These are phyloP conservation scores for Lophiotrema nucula DNA, from an alignment of 495 filamentous ascomycete genomes.

Conservation along the genomic window DNA sequence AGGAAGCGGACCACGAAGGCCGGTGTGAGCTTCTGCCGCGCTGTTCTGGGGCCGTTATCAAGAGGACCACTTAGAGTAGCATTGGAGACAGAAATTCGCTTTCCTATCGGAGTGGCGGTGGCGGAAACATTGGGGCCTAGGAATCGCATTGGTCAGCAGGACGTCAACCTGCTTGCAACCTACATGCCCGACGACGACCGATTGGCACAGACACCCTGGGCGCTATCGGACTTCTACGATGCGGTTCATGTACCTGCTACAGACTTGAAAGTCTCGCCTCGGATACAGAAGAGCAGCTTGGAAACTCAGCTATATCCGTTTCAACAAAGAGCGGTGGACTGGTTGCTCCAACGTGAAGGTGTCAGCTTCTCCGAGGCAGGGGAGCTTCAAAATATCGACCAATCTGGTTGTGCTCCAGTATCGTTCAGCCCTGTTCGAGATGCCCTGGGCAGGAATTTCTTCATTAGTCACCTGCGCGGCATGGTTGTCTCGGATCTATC, in stretches of 20 bases:
- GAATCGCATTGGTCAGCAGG: not conserved
- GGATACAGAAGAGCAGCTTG: constrained; percentile 46
- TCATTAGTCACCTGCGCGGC: constrained; percentile 64
- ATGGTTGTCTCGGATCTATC: constrained; percentile 55
- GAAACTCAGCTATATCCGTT: constrained; percentile 65
- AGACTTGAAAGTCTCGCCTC: constrained; percentile 41
- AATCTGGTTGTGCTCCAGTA: not conserved
- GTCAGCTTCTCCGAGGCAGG: constrained; percentile 37
- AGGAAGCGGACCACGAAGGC: not conserved
- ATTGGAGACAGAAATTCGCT: constrained; percentile 20
- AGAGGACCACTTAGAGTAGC: not conserved
- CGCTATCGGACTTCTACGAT: constrained; percentile 60
- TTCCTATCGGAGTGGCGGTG: constrained; percentile 15
- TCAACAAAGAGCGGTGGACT: constrained; percentile 67
- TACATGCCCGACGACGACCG: constrained; percentile 13
- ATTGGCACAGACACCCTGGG: constrained; percentile 28
- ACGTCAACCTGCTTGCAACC: constrained; percentile 18
- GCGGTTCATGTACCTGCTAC: constrained; percentile 59
- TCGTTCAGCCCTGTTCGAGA: constrained; percentile 27
- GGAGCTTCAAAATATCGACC: not conserved
- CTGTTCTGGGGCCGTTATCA: constrained; percentile 1
- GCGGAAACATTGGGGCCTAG: constrained; percentile 12
- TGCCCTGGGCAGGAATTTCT: constrained; percentile 14
- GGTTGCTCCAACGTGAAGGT: constrained; percentile 64
- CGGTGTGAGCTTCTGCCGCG: constrained; percentile 12